Evolutionary conservation across 768 basidiomycete genomes (phyloP).

Genomic region (Collybiopsis luxurians): DNA sequence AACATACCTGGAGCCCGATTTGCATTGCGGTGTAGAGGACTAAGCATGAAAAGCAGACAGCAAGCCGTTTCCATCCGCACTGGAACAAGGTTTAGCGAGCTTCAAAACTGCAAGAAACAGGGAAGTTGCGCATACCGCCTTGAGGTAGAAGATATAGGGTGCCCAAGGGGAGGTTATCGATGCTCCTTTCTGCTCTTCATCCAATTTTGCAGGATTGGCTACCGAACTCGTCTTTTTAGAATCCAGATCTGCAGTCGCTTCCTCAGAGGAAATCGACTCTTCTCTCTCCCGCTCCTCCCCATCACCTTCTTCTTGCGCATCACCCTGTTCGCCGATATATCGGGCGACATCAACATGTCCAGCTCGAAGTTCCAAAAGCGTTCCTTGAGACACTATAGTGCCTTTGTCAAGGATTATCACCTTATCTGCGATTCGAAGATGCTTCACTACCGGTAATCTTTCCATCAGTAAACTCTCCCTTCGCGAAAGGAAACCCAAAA

Average conservation of each 20-base stretch:
- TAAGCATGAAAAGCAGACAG: slow-evolving; percentile 2
- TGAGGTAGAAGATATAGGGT: slow-evolving; percentile 7
- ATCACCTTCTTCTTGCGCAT: no score
- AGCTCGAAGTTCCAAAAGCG: slow-evolving; percentile 2
- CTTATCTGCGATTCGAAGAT: slow-evolving; percentile 1
- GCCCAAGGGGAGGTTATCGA: not conserved
- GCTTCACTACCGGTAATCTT: not conserved
- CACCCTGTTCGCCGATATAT: slow-evolving; percentile 1
- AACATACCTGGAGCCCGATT: slow-evolving; percentile 4
- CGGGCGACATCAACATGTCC: not conserved
- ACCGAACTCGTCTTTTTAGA: not conserved
- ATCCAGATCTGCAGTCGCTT: no score
- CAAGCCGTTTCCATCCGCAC: slow-evolving; percentile 7
- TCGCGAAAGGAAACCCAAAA: no score
- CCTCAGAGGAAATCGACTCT: no score
- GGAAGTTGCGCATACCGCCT: not conserved
- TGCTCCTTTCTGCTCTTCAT: not conserved
- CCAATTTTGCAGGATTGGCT: no score
- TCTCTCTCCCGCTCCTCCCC: no score
- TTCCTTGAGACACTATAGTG: slow-evolving; percentile 3
- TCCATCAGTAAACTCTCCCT: no score
- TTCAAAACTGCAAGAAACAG: not conserved
- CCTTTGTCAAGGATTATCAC: slow-evolving; percentile 3
- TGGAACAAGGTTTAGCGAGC: not conserved
- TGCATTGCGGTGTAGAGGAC: slow-evolving; percentile 4